Percentiles rank a stretch among this genome's conserved stretches.
Conservation (phyloP, 768 basidiomycete species). For the Leccinum subtestaceum region DNA sequence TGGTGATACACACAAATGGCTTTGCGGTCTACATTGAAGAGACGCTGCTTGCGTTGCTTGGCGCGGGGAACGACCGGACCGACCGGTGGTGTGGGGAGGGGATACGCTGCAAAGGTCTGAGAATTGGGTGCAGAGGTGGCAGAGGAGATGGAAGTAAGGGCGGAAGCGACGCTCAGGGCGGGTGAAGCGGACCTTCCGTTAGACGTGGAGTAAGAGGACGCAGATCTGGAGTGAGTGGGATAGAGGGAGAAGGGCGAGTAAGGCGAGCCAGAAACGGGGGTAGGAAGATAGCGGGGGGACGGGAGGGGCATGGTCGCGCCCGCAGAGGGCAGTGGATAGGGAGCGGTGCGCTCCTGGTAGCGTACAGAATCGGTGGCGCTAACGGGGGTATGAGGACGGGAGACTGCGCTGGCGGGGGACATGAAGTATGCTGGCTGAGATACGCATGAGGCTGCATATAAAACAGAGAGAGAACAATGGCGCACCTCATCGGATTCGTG, state of each 20-base stretch:
- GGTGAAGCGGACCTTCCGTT: conserved; percentile 61
- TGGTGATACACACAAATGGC: conserved; percentile 68
- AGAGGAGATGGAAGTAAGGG: conserved; percentile 52
- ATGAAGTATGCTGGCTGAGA: conserved; percentile 35
- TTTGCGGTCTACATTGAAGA: conserved; percentile 73
- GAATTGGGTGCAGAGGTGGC: conserved; percentile 32
- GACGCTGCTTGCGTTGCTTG: conserved; percentile 68
- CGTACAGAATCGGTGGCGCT: conserved; percentile 33
- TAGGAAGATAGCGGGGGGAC: conserved; percentile 44
- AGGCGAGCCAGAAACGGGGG: conserved; percentile 45
- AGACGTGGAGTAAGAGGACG: conserved; percentile 41
- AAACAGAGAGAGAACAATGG: background rate
- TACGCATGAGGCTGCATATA: conserved; percentile 11
- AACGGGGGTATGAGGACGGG: conserved; percentile 41
- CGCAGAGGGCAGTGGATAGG: conserved; percentile 25
- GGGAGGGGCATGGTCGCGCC: conserved; percentile 29
- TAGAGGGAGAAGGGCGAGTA: conserved; percentile 45
- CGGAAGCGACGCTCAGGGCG: conserved; percentile 54
- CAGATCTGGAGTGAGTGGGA: conserved; percentile 45
- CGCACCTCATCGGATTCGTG: conserved; percentile 31
- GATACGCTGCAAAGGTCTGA: conserved; percentile 29
- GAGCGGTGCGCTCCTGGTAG: conserved; percentile 34
- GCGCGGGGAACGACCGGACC: conserved; percentile 34
- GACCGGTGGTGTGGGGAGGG: conserved; percentile 28
- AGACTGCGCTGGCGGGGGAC: conserved; percentile 33